These are phyloP conservation scores for Mycena venus DNA, from an alignment of 768 basidiomycete genomes.

Conservation along the genomic window DNA sequence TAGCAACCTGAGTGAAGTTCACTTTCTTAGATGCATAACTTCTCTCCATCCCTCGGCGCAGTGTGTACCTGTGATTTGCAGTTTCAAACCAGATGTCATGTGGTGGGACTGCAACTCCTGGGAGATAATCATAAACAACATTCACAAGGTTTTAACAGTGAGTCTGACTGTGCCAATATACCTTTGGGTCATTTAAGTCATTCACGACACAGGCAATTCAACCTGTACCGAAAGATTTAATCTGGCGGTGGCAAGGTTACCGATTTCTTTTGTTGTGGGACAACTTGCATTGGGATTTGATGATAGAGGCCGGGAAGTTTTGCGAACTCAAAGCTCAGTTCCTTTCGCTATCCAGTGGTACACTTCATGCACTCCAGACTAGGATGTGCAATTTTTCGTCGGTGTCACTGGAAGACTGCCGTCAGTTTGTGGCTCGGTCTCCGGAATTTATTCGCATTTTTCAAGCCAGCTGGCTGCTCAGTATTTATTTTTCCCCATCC, in stretches of 20 bases:
- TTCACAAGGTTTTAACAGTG: background rate
- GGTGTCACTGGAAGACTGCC: background rate
- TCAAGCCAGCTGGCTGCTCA: background rate
- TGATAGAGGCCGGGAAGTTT: too few species aligned
- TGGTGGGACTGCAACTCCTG: too few species aligned
- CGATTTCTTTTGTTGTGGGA: background rate
- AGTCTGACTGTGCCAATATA: too few species aligned
- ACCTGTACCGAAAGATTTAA: background rate
- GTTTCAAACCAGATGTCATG: background rate
- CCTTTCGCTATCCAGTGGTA: background rate
- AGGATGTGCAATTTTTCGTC: background rate
- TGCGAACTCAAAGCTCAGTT: background rate
- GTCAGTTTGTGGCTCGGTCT: background rate
- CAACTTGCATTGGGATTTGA: too few species aligned
- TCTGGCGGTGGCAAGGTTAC: background rate
- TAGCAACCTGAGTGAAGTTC: accelerated
- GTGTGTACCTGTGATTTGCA: background rate
- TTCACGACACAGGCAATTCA: background rate
- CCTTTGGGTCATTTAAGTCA: background rate
- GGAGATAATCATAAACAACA: too few species aligned
- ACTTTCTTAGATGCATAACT: background rate
- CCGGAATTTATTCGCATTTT: background rate
- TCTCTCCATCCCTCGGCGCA: background rate
- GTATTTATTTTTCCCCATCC: background rate
- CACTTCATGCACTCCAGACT: background rate